phyloP scores from a whole-genome alignment of 371 early-diverging fungal species.

The Entomophthora muscae region DNA sequence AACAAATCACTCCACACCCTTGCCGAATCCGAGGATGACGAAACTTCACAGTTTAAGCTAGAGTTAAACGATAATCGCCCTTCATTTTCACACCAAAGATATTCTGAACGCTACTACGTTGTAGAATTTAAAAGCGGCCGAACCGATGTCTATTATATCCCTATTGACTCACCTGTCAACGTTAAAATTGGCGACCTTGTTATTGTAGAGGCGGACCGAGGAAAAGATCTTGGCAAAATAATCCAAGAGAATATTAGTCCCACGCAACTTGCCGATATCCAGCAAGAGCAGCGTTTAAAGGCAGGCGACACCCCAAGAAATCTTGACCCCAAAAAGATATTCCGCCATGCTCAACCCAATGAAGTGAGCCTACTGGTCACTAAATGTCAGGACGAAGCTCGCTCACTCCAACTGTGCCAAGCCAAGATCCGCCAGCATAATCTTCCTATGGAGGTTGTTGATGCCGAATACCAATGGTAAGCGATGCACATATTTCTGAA shows the following conservation, averaged over 20 bases:
- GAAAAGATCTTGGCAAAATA: slow-evolving; percentile 78
- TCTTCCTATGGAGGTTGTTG: slow-evolving; percentile 81
- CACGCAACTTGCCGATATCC: slow-evolving; percentile 18
- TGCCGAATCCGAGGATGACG: background rate
- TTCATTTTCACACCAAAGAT: background rate
- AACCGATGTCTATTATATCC: slow-evolving; percentile 45
- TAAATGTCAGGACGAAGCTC: slow-evolving; percentile 69
- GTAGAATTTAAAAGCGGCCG: slow-evolving; percentile 75
- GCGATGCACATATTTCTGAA: background rate
- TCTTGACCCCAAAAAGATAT: slow-evolving; percentile 67
- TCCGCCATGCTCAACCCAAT: slow-evolving; percentile 51
- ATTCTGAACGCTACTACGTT: slow-evolving; percentile 19
- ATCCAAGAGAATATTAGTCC: slow-evolving; percentile 31
- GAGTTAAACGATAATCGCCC: background rate
- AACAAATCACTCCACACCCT: background rate
- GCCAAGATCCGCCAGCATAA: slow-evolving; percentile 62
- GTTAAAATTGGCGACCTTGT: slow-evolving; percentile 52
- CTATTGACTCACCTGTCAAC: slow-evolving; percentile 21
- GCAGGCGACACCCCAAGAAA: slow-evolving; percentile 22
- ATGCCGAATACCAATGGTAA: slow-evolving; percentile 92
- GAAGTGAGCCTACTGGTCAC: slow-evolving; percentile 47
- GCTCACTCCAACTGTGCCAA: slow-evolving; percentile 67
- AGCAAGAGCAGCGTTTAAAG: slow-evolving; percentile 1
- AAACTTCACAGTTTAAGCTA: background rate
- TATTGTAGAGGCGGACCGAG: slow-evolving; percentile 89